A percentile compares a stretch with the other conserved stretches of the same genome.
Evolutionary conservation across 768 basidiomycete species (phyloP).

Genomic region (Leucosporidium yakuticum): DNA sequence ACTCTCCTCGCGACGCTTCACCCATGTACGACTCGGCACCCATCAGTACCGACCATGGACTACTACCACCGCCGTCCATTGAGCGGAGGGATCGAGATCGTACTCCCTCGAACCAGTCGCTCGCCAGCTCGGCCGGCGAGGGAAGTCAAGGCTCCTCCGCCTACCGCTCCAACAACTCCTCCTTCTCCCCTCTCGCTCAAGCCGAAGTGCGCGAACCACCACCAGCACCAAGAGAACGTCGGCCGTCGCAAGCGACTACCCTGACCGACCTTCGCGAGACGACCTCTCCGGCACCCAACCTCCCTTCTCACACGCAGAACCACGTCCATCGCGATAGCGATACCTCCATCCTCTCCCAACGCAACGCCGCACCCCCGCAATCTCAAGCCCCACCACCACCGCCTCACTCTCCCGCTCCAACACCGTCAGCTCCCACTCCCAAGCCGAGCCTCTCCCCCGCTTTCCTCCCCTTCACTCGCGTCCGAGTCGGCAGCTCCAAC

Average conservation of each 20-base stretch:
- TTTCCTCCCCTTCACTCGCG: conserved; percentile 59
- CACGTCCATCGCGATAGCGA: not conserved
- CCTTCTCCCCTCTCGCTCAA: too few species aligned
- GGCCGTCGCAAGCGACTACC: not conserved
- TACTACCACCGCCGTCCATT: not conserved
- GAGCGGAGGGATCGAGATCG: conserved; percentile 5
- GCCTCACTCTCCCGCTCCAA: conserved; percentile 14
- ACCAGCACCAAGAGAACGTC: not conserved
- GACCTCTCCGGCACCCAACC: not conserved
- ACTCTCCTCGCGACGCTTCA: not conserved
- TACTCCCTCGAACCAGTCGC: conserved; percentile 14
- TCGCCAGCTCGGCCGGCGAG: not conserved
- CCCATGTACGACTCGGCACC: not conserved
- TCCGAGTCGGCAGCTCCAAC: conserved; percentile 69
- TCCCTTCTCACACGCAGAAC: not conserved
- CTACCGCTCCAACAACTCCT: not conserved
- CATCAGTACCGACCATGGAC: not conserved
- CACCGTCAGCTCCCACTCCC: conserved; percentile 1
- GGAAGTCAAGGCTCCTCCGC: not conserved
- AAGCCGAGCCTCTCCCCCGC: conserved; percentile 19
- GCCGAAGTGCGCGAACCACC: too few species aligned
- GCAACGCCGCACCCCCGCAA: not conserved
- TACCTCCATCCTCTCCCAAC: not conserved
- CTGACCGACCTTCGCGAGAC: not conserved
- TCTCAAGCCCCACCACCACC: conserved; percentile 1